These are phyloP conservation scores for Gnomoniopsis smithogilvyi DNA, from an alignment of 2,329 filamentous ascomycete genomes.

Conservation along the genomic window DNA sequence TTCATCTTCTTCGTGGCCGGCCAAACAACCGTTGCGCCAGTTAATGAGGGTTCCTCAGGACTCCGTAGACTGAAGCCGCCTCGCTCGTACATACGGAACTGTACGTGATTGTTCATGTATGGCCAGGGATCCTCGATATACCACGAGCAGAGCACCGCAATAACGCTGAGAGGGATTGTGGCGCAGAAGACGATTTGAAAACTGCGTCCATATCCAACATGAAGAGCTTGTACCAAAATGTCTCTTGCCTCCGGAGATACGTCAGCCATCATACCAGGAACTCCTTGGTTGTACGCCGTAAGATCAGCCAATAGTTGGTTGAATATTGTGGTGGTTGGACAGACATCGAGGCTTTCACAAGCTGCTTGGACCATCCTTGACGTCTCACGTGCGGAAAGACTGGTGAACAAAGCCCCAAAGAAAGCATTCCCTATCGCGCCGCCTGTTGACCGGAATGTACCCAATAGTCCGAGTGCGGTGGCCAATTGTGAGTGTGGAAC, in stretches of 20 bases:
- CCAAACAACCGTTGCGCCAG: conserved; percentile 6
- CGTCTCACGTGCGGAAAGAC: background rate
- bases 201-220: conserved; percentile 4
- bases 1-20: background rate
- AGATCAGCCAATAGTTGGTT: background rate
- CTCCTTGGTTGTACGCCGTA: conserved; percentile 4
- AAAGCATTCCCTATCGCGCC: conserved; percentile 3
- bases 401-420: conserved; percentile 3
- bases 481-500: conserved; percentile 8
- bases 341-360: background rate
- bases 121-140: conserved; percentile 7
- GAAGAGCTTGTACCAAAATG: background rate
- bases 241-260: background rate
- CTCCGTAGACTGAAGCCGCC: background rate
- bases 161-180: background rate
- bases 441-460: conserved; percentile 5
- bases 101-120: conserved; percentile 7
- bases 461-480: conserved; percentile 2
- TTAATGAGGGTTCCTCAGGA: background rate
- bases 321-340: background rate
- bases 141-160: conserved; percentile 1
- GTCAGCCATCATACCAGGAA: background rate
- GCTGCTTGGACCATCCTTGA: background rate
- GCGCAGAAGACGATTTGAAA: conserved; percentile 8
- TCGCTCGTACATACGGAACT: conserved; percentile 2